Conservation (phyloP, 176 grass and related monocot genomes). For the Hsuehochloa calcarea region DNA sequence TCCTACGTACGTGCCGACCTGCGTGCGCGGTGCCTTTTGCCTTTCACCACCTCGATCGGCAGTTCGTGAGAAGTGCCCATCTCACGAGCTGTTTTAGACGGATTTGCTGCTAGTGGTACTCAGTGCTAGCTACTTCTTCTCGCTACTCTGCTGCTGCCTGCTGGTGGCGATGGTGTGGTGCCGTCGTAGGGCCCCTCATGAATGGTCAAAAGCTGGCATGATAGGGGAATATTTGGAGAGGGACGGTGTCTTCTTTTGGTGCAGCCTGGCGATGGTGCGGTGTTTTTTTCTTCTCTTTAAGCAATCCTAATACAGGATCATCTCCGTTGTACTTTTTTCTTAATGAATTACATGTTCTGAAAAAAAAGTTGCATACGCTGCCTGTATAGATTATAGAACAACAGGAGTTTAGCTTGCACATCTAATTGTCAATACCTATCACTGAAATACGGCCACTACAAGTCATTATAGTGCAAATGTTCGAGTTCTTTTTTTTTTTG, state of each 20-base stretch:
- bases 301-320: background rate
- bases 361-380: no score
- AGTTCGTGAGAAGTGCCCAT: background rate
- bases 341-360: no score
- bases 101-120: background rate
- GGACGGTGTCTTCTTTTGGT: conserved; percentile 29
- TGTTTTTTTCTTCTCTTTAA: background rate
- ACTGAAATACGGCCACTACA: no score
- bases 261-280: conserved; percentile 3
- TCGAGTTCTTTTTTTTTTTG: no score
- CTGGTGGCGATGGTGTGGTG: background rate
- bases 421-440: no score
- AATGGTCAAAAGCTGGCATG: conserved; percentile 63
- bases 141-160: background rate
- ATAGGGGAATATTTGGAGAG: conserved; percentile 63
- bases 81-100: background rate
- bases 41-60: background rate
- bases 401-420: no score
- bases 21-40: background rate
- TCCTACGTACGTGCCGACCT: conserved; percentile 2
- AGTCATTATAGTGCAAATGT: no score
- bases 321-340: no score
- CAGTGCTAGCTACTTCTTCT: background rate
- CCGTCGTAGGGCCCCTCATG: background rate
- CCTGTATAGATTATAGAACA: no score